Conservation (phyloP, 352 stramenopile genomes). For the Peronosclerospora sorghi region DNA sequence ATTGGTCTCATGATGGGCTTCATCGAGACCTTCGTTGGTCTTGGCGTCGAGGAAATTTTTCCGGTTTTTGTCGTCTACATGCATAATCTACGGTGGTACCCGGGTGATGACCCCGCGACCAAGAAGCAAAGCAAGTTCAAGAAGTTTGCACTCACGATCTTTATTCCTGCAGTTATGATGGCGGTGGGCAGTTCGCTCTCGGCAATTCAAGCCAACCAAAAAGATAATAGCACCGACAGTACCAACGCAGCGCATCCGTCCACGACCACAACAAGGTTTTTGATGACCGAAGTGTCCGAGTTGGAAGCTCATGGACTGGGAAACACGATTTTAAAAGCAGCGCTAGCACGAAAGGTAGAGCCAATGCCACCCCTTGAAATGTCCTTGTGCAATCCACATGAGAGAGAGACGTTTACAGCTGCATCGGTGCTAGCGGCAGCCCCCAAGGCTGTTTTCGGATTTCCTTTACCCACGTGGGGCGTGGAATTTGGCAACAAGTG, state of each 20-base stretch:
- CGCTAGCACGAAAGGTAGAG: constrained; percentile 14
- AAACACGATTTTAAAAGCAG: constrained; percentile 21
- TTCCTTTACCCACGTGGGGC: constrained; percentile 17
- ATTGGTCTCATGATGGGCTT: constrained; percentile 55
- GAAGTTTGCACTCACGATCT: constrained; percentile 45
- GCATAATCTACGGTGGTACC: constrained; percentile 50
- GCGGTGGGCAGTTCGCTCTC: constrained; percentile 40
- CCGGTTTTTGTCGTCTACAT: constrained; percentile 52
- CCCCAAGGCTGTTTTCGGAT: constrained; percentile 22
- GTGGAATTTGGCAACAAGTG: constrained; percentile 18
- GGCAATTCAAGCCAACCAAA: constrained; percentile 47
- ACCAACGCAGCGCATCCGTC: not conserved
- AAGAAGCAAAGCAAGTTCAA: constrained; percentile 44
- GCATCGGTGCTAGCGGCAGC: constrained; percentile 10
- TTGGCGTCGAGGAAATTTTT: constrained; percentile 39
- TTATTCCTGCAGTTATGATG: constrained; percentile 45
- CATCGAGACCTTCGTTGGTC: constrained; percentile 34
- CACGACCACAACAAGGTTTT: constrained; percentile 14
- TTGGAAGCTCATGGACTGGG: constrained; percentile 2
- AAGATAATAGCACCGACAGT: constrained; percentile 12
- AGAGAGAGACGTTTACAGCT: not conserved
- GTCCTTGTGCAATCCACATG: constrained; percentile 10
- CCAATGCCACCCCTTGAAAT: constrained; percentile 11
- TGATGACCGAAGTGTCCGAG: constrained; percentile 16
- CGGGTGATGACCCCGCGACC: constrained; percentile 29